A percentile compares a stretch with the other conserved stretches of the same genome.
Evolutionary conservation across 2,329 filamentous ascomycete species (phyloP).

Genomic region (Ploettnerulaceae sp.): DNA sequence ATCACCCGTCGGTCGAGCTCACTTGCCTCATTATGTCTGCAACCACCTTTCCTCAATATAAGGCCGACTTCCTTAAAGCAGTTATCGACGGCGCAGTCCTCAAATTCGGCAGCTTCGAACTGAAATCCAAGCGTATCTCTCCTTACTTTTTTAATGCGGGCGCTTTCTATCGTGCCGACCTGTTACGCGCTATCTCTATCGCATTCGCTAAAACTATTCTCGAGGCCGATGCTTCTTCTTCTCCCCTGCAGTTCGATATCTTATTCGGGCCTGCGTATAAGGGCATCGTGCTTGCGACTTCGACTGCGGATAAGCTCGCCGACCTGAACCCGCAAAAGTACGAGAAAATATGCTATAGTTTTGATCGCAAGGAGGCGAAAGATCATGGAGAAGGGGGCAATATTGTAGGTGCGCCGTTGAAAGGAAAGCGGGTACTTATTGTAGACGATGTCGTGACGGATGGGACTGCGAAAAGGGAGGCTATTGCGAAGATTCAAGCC

Average conservation of each 20-base stretch:
- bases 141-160: slow-evolving; percentile 99
- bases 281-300: slow-evolving; percentile 83
- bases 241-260: slow-evolving; percentile 64
- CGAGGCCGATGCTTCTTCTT: slow-evolving; percentile 38
- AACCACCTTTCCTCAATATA: slow-evolving; percentile 54
- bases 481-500: slow-evolving; percentile 79
- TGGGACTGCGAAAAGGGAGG: slow-evolving; percentile 89
- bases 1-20: too few relatives aligned
- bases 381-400: slow-evolving; percentile 91
- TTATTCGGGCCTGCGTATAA: slow-evolving; percentile 92
- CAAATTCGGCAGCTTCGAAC: slow-evolving; percentile 77
- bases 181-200: slow-evolving; percentile 71
- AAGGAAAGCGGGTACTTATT: slow-evolving; percentile 81
- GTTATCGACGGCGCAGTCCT: slow-evolving; percentile 65
- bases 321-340: slow-evolving; percentile 63
- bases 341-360: slow-evolving; percentile 72
- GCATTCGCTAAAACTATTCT: slow-evolving; percentile 72
- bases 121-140: slow-evolving; percentile 87
- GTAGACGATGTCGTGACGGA: slow-evolving; percentile 97
- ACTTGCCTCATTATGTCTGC: slow-evolving; percentile 23
- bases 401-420: slow-evolving; percentile 82
- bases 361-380: slow-evolving; percentile 95
- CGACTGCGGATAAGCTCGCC: slow-evolving; percentile 70
- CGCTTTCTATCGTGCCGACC: slow-evolving; percentile 75
- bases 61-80: slow-evolving; percentile 66